Evolutionary conservation across 164 flowering plant species (phyloP).

Genomic region (Brasenia schreberi): DNA sequence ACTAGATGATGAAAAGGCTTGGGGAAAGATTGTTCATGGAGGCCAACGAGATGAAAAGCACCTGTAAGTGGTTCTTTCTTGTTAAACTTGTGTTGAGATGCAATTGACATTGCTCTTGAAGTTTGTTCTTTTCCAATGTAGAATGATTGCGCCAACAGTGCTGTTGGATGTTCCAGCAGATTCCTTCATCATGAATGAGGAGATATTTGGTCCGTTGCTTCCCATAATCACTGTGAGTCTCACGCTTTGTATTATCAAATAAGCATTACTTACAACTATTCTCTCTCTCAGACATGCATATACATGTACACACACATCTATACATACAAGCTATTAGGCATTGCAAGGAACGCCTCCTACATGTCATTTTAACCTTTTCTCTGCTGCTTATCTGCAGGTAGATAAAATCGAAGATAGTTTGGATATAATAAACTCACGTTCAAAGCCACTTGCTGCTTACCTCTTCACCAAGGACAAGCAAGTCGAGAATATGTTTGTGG

Average conservation of each 20-base stretch:
- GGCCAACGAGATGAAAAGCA: constrained; percentile 52
- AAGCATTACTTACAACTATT: too few species aligned
- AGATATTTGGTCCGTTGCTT: constrained; percentile 88
- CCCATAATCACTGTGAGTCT: constrained; percentile 75
- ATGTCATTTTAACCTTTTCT: neutral
- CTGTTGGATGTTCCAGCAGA: constrained; percentile 75
- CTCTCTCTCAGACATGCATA: neutral
- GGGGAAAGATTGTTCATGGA: constrained; percentile 61
- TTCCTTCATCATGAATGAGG: constrained; percentile 72
- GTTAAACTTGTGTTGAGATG: neutral
- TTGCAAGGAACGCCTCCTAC: neutral
- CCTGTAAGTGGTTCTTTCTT: constrained; percentile 25
- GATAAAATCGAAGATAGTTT: constrained; percentile 71
- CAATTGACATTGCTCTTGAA: neutral
- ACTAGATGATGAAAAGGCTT: constrained; percentile 47
- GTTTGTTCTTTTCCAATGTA: constrained; percentile 10
- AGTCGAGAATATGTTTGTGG: constrained; percentile 36
- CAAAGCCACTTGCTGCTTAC: constrained; percentile 66
- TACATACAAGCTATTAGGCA: neutral
- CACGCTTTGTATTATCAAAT: neutral
- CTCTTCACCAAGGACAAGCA: constrained; percentile 55
- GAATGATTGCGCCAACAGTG: constrained; percentile 82
- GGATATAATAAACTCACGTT: constrained; percentile 58
- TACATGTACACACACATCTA: neutral
- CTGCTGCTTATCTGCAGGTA: constrained; percentile 31